Evolutionary conservation across 768 basidiomycete genomes (phyloP), one percentile per base, ranked within the genome.

Genomic region (Boletales sp.): DNA sequence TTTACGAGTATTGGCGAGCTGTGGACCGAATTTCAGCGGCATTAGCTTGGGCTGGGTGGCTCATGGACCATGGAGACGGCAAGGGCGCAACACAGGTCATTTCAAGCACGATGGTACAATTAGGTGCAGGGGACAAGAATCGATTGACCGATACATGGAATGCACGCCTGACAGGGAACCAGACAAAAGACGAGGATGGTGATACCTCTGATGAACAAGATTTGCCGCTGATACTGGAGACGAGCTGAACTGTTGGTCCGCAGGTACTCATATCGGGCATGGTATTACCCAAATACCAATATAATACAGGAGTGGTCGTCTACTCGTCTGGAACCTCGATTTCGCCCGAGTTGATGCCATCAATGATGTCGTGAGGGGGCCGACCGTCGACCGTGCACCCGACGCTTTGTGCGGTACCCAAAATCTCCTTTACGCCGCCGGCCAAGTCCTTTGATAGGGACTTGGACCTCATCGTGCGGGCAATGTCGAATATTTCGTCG

Each of bases 361-460:
- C 93, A 59, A 95, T 94, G 66, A 96, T 66, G 68, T 95, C 94
- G 73, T 97, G 95, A 50, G 95, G 83, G 32, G 90, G 86, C 70
- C 83, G 80, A 60, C 95, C 94, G 65, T 97, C 93, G 48, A 99
- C 80, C 41, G 94, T 95, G 83, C 94, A 97, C 37, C 95, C 95
- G 59, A 98, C 77, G 54, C 90, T 93, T 79, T 97, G 95, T 49
- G 92, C 91, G 28, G 95, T 99, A 46, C 95, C 95, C 67, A 99
- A 77, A 68, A 99, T 95, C 86, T 99, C 95, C 83, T 97, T 97
- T 58, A 83, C 90, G 53, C 84, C 86, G 41, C 90, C 89, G 5
- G 90, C 81, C 49, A 97, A 78, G 58, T 86, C 84, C 79, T 94
- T 97, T 59, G 94, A 88, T 52, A 97, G 76, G 8, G 94, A 96